Evolutionary conservation across 139 green algal species (phyloP), one percentile per base, ranked within the genome.

Genomic region (Coccomyxa sp.): DNA sequence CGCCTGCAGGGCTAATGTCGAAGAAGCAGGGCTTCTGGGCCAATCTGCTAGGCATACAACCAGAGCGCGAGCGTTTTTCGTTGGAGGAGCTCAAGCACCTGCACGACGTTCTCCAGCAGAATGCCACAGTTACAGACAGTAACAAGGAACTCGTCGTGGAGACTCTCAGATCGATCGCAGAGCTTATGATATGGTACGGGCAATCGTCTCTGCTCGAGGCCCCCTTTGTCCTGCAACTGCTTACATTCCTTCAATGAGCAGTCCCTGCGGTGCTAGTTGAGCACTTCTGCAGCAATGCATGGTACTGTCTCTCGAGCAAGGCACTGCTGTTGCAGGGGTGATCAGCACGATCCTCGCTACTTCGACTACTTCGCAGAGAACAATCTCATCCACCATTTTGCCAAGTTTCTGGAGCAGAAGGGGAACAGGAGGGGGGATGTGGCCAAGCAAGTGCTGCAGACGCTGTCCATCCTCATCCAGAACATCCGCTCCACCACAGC

Each of bases 171-270:
- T 91, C 87, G 12, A 93, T 99, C 34, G 92, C 96, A 3, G 96
- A 99, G 89, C 91, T 98, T 24, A 95, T 98, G 87, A 98, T 99
- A 27, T 99, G 96, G 93, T n/a, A n/a, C n/a, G n/a, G n/a, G n/a
- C n/a, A n/a, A n/a, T n/a, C n/a, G n/a, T n/a, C n/a, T n/a, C n/a
- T n/a, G n/a, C n/a, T n/a, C n/a, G n/a, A n/a, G n/a, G n/a, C n/a
- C n/a, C n/a, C n/a, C n/a, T n/a, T n/a, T n/a, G n/a, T n/a, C n/a
- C n/a, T n/a, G n/a, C n/a, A n/a, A n/a, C n/a, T n/a, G n/a, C n/a
- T n/a, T n/a, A n/a, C n/a, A n/a, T n/a, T n/a, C n/a, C n/a, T n/a
- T n/a, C n/a, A n/a, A n/a, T n/a, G n/a, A n/a, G n/a, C n/a, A n/a
- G n/a, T n/a, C n/a, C n/a, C n/a, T n/a, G n/a, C n/a, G n/a, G n/a